Evolutionary conservation across 169 alveolate species (phyloP).

Genomic region (Plasmodium blacklocki): DNA sequence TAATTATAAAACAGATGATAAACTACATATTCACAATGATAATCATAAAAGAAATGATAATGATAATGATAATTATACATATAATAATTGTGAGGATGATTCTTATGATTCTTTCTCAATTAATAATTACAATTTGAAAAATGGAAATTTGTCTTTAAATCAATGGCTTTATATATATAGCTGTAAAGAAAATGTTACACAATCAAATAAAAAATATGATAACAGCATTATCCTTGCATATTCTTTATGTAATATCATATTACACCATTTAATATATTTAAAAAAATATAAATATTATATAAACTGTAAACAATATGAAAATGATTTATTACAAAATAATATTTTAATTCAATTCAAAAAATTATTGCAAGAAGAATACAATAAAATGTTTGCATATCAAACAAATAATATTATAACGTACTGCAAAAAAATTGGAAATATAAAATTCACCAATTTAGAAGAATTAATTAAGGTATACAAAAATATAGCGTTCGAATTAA

Average conservation of each 20-base stretch:
- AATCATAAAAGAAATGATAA: background rate
- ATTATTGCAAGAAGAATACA: slow-evolving; percentile 61
- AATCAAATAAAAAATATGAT: slow-evolving; percentile 20
- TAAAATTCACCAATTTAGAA: slow-evolving; percentile 50
- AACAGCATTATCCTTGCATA: slow-evolving; percentile 42
- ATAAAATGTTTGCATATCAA: slow-evolving; percentile 76
- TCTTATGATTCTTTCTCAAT: background rate
- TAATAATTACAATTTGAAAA: background rate
- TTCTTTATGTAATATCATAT: slow-evolving; percentile 54
- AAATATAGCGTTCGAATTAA: slow-evolving; percentile 50
- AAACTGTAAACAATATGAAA: slow-evolving; percentile 53
- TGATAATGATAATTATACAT: background rate
- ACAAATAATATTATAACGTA: slow-evolving; percentile 60
- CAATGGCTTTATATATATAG: slow-evolving; percentile 57
- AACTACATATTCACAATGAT: background rate
- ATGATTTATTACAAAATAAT: slow-evolving; percentile 58
- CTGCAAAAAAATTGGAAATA: slow-evolving; percentile 50
- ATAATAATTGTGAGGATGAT: background rate
- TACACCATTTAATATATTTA: slow-evolving; percentile 57
- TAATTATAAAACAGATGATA: background rate
- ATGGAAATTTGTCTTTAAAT: slow-evolving; percentile 11
- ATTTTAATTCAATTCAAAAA: slow-evolving; percentile 50
- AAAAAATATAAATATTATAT: slow-evolving; percentile 49
- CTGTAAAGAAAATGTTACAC: slow-evolving; percentile 5
- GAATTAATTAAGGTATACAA: slow-evolving; percentile 70